phyloP scores from a whole-genome alignment of 2,329 filamentous ascomycete species.

The Fusarium beomiforme region DNA sequence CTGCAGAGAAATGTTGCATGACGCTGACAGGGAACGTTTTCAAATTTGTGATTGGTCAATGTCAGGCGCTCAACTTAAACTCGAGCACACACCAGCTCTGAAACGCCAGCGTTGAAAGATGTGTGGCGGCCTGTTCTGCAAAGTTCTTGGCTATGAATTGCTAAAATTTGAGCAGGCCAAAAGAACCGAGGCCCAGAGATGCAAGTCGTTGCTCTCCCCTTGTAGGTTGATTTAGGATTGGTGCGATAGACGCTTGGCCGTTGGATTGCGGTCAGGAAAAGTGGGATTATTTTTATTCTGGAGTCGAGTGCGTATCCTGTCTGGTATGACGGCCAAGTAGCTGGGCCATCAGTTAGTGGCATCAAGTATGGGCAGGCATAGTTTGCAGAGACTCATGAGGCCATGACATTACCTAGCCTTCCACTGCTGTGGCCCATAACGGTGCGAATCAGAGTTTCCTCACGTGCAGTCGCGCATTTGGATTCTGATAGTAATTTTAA shows the following conservation, averaged over 20 bases:
- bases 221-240: slow-evolving; percentile 35
- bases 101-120: slow-evolving; percentile 42
- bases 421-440: slow-evolving; percentile 17
- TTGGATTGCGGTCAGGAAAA: slow-evolving; percentile 8
- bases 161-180: background rate
- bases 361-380: slow-evolving; percentile 3
- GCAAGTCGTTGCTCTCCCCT: slow-evolving; percentile 5
- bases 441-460: slow-evolving; percentile 29
- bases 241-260: slow-evolving; percentile 41
- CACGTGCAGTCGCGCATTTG: slow-evolving; percentile 23
- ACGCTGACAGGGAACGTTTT: slow-evolving; percentile 44
- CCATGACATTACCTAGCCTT: slow-evolving; percentile 14
- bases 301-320: background rate
- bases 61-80: slow-evolving; percentile 48
- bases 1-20: slow-evolving; percentile 29
- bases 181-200: slow-evolving; percentile 30
- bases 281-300: background rate
- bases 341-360: background rate
- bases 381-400: slow-evolving; percentile 5
- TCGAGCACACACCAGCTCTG: slow-evolving; percentile 44
- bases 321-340: background rate
- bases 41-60: slow-evolving; percentile 48
- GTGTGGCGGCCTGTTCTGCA: slow-evolving; percentile 36
- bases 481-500: slow-evolving; percentile 34
- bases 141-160: slow-evolving; percentile 10